Percentiles rank a stretch among this genome's conserved stretches.
These are phyloP conservation scores for Syncephalastrum monosporum DNA, from an alignment of 371 early-diverging fungal genomes.

Conservation along the genomic window DNA sequence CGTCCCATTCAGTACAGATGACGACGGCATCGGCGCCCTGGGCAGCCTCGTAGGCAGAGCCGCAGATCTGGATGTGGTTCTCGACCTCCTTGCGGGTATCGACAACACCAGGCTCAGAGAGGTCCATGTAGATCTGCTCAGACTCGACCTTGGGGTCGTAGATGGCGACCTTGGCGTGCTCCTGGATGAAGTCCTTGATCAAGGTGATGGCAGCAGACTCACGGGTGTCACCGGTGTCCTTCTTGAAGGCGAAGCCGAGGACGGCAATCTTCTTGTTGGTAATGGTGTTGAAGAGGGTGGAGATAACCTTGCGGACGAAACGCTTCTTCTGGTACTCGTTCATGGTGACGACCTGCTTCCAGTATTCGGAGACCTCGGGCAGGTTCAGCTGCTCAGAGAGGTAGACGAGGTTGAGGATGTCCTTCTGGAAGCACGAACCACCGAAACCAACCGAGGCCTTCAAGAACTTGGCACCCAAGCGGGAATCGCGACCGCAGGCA, in stretches of 20 bases:
- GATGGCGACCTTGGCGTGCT: constrained; percentile 77
- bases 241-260: constrained; percentile 95
- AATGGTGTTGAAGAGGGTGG: constrained; percentile 80
- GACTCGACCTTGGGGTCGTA: constrained; percentile 91
- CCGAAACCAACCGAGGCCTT: constrained; percentile 95
- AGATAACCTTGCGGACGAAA: constrained; percentile 73
- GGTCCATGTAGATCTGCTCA: constrained; percentile 80
- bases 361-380: constrained; percentile 93
- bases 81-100: constrained; percentile 62
- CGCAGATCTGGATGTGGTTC: constrained; percentile 63
- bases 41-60: constrained; percentile 67
- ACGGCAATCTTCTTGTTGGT: constrained; percentile 83
- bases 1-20: constrained; percentile 92
- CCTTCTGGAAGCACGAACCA: constrained; percentile 96
- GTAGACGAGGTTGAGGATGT: constrained; percentile 91
- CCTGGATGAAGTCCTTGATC: constrained; percentile 78
- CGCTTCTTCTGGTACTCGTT: constrained; percentile 94
- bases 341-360: constrained; percentile 88
- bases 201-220: constrained; percentile 91
- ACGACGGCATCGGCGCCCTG: constrained; percentile 82
- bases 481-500: constrained; percentile 86
- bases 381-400: constrained; percentile 80
- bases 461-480: constrained; percentile 91
- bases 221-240: constrained; percentile 94
- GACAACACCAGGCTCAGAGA: constrained; percentile 71